phyloP scores from a whole-genome alignment of 805 yeast genomes.

The Ogataea paradorogensis region DNA sequence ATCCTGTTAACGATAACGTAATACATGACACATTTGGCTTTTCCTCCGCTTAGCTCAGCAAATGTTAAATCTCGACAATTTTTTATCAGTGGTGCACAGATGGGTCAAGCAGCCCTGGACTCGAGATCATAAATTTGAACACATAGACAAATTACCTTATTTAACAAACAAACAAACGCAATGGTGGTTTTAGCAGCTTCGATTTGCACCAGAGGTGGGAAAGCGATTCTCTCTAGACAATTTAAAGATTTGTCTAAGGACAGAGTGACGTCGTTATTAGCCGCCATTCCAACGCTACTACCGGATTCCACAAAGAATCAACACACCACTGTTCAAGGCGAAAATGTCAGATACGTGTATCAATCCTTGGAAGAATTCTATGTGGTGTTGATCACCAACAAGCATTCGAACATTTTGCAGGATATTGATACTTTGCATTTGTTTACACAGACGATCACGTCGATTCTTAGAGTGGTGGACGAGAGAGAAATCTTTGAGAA shows the following conservation, averaged over 20 bases:
- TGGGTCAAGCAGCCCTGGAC: constrained; percentile 7
- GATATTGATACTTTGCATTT: constrained; percentile 90
- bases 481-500: constrained; percentile 79
- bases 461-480: constrained; percentile 66
- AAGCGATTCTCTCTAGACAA: constrained; percentile 88
- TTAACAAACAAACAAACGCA: constrained; percentile 1
- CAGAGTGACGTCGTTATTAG: constrained; percentile 78
- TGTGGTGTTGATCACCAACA: constrained; percentile 86
- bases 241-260: constrained; percentile 82
- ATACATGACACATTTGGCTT: too few species aligned
- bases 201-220: constrained; percentile 90
- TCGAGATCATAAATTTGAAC: constrained; percentile 6
- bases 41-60: too few species aligned
- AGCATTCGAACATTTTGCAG: constrained; percentile 86
- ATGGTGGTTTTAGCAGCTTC: constrained; percentile 92
- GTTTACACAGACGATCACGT: constrained; percentile 77
- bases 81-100: constrained; percentile 6
- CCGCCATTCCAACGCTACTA: constrained; percentile 80
- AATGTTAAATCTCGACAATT: neutral
- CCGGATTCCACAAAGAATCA: constrained; percentile 65
- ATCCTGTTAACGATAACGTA: too few species aligned
- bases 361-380: constrained; percentile 94
- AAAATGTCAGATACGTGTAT: constrained; percentile 86
- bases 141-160: constrained; percentile 10
- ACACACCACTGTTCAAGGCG: constrained; percentile 93